Evolutionary conservation across 257 asterid species (phyloP), one percentile per base, ranked within the genome.

Genomic region (Verbascum thapsus): DNA sequence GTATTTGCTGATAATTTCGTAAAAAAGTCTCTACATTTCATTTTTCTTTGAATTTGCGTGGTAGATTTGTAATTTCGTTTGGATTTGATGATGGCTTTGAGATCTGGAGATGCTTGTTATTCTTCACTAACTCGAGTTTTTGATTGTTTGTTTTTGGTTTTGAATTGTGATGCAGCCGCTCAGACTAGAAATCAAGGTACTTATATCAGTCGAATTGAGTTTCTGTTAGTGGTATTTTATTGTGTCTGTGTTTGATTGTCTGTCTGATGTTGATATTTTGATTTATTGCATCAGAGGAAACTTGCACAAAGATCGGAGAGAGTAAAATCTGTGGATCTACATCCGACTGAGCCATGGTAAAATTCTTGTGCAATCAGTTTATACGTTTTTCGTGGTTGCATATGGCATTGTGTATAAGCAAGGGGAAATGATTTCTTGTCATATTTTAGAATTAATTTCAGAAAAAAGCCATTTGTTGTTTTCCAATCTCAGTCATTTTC

Each of bases 341-440:
- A 85, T 74, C 94, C 94, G 23, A 73, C 89, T 8, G 94, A 85
- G 82, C 89, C 92, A 85, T 85, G 92, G 92, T 82, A 70, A 10
- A 63, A 40, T 7, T 55, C 38, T 51, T 37, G 11, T 45, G 38
- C 18, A 9, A 48, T 58, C 50, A 58, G 16, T 55, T 59, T 16
- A 20, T 35, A 15, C 4, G 47, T 48, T 47, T n/a, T 10, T 54
- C 42, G 52, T 47, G 51, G 26, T 38, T 71, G 51, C 55, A 5
- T 40, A 44, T 45, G 64, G 58, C 62, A 40, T 45, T 53, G 49
- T 30, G 8, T 10, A 3, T 16, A 35, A 18, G 58, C 61, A 64
- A 19, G 13, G 53, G 32, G 18, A 50, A 49, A 42, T 47, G 51
- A 3, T 45, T 66, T 55, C 41, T 72, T 23, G 35, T 60, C 48